These are phyloP conservation scores for Areca catechu DNA, from an alignment of 176 grass and related monocot species.

Conservation along the genomic window DNA sequence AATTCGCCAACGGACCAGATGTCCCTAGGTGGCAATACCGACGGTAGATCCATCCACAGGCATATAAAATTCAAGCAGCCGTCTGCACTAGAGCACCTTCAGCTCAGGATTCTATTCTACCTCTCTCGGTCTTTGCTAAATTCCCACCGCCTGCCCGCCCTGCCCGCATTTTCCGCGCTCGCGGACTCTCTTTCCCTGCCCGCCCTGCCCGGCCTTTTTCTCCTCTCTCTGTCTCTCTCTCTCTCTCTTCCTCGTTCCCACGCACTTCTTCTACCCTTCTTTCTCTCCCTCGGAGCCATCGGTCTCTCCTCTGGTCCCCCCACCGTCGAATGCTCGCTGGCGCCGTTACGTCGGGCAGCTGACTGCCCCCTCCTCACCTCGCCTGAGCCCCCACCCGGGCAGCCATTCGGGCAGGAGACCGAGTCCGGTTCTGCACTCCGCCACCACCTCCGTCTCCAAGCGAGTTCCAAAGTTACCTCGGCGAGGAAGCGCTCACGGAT, in stretches of 20 bases:
- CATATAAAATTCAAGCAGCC: too few relatives aligned
- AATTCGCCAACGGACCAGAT: too few relatives aligned
- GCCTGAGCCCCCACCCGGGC: conserved; percentile 23
- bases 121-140: conserved; percentile 26
- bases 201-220: conserved; percentile 43
- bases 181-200: conserved; percentile 16
- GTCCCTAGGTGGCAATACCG: too few relatives aligned
- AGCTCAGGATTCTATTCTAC: too few relatives aligned
- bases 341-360: conserved; percentile 16
- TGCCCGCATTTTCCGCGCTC: conserved; percentile 22
- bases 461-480: too few relatives aligned
- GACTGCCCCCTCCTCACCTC: neutral
- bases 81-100: too few relatives aligned
- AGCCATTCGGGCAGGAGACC: conserved; percentile 2
- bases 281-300: conserved; percentile 5
- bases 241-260: conserved; percentile 31
- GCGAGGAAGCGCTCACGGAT: too few relatives aligned
- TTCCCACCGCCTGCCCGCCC: conserved; percentile 16
- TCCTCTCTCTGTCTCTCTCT: neutral
- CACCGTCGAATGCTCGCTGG: conserved; percentile 10
- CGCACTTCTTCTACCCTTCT: conserved; percentile 10
- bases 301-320: conserved; percentile 5
- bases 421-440: too few relatives aligned
- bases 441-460: too few relatives aligned
- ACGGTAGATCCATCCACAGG: too few relatives aligned